phyloP scores from a whole-genome alignment of 1,139 yeast species.

The Yamadazyma blattariae region DNA sequence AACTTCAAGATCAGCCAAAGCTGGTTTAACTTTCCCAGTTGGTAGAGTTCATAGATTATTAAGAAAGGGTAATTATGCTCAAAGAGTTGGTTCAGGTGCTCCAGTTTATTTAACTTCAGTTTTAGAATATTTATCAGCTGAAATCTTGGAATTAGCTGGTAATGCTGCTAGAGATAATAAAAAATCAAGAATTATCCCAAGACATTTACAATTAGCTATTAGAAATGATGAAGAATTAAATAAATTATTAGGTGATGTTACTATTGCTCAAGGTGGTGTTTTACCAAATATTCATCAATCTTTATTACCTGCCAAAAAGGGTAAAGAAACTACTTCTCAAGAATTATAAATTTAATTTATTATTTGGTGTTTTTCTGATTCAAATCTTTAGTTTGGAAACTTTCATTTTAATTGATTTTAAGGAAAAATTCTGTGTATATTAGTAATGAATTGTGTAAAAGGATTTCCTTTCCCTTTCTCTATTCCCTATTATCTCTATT shows the following conservation, averaged over 20 bases:
- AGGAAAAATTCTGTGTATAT: too few relatives aligned
- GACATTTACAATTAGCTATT: conserved; percentile 97
- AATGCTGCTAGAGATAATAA: conserved; percentile 98
- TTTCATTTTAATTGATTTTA: conserved; percentile 4
- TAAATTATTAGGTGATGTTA: conserved; percentile 58
- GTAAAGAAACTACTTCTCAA: conserved; percentile 76
- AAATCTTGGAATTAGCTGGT: conserved; percentile 97
- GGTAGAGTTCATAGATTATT: conserved; percentile 98
- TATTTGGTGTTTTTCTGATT: too few relatives aligned
- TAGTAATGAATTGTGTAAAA: conserved; percentile 9
- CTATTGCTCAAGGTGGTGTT: conserved; percentile 98
- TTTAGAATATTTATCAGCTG: conserved; percentile 94
- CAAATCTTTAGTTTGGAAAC: too few relatives aligned
- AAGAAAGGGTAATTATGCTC: conserved; percentile 98
- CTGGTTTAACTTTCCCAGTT: conserved; percentile 99
- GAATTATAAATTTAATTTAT: conserved; percentile 51
- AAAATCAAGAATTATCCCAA: conserved; percentile 97
- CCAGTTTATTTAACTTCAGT: conserved; percentile 96
- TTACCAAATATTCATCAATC: conserved; percentile 94
- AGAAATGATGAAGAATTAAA: conserved; percentile 97
- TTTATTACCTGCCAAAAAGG: conserved; percentile 91
- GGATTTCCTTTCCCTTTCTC: background rate
- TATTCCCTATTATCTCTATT: too few relatives aligned
- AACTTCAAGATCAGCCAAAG: conserved; percentile 96
- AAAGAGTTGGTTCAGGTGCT: conserved; percentile 98